phyloP scores from a whole-genome alignment of 2,329 filamentous ascomycete species.

The Calonectria pseudoreteaudii region DNA sequence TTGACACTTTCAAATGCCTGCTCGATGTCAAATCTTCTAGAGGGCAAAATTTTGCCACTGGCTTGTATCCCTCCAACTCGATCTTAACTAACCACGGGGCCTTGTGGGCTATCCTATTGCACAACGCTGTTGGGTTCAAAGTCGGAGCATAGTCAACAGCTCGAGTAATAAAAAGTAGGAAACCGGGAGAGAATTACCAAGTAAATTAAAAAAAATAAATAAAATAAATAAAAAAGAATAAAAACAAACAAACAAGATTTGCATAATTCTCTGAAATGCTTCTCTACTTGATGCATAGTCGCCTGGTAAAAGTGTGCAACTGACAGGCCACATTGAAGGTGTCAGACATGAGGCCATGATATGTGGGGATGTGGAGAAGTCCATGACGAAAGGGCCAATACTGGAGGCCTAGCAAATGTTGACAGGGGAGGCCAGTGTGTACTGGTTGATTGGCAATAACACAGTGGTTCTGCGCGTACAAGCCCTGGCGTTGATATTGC shows the following conservation, averaged over 20 bases:
- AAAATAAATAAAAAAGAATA: too few relatives aligned
- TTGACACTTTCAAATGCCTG: neutral
- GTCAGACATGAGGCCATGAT: conserved; percentile 10
- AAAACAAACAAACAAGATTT: neutral
- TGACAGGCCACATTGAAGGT: conserved; percentile 25
- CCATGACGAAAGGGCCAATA: conserved; percentile 12
- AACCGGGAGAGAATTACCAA: neutral
- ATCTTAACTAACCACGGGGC: neutral
- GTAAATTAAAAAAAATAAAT: too few relatives aligned
- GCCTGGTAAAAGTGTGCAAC: conserved; percentile 32
- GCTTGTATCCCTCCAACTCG: neutral
- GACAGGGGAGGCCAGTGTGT: conserved; percentile 28
- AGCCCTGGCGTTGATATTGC: conserved; percentile 10
- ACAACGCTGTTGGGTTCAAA: too few relatives aligned
- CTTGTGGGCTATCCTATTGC: neutral
- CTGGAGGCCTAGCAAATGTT: conserved; percentile 35
- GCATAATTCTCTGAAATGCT: neutral
- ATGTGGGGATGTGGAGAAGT: conserved; percentile 24
- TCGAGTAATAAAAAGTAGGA: neutral
- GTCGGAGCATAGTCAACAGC: neutral
- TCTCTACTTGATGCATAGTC: conserved; percentile 27
- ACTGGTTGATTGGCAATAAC: conserved; percentile 31
- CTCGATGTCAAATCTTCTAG: neutral
- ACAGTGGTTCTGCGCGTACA: conserved; percentile 23
- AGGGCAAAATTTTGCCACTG: neutral